These are phyloP conservation scores for Pseudogymnoascus sp. DNA, from an alignment of 2,329 filamentous ascomycete species.

Conservation along the genomic window DNA sequence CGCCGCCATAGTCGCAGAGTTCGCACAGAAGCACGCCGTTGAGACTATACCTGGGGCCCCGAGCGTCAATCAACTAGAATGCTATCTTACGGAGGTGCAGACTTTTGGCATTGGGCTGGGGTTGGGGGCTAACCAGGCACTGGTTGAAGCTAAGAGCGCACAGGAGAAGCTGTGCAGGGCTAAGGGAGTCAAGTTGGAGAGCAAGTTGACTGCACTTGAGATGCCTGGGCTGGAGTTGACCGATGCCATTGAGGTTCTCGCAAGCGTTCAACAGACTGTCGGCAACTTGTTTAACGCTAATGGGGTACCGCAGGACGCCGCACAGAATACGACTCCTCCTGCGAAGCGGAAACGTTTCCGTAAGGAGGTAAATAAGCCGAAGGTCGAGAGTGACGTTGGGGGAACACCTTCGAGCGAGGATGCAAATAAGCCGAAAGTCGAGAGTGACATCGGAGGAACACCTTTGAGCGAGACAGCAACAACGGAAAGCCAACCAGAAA, in stretches of 20 bases:
- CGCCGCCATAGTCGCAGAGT: not conserved
- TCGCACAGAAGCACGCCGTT: not conserved
- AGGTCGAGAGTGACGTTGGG: not conserved
- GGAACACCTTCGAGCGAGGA: not conserved
- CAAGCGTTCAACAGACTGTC: slow-evolving; percentile 1
- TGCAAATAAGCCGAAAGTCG: not conserved
- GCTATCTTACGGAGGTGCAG: not conserved
- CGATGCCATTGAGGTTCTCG: not conserved
- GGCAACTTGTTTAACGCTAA: not conserved
- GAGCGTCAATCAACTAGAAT: not conserved
- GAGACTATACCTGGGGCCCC: not conserved
- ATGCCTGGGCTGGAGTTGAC: not conserved
- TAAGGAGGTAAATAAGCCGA: not conserved
- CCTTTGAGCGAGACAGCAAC: not conserved
- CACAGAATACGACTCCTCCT: not conserved
- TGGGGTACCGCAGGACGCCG: not conserved
- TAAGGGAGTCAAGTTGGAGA: not conserved
- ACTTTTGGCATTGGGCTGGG: not conserved
- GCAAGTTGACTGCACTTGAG: not conserved
- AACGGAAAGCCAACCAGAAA: not conserved
- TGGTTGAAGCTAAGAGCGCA: not conserved
- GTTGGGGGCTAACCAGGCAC: not conserved
- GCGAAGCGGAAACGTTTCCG: not conserved
- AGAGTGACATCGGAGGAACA: not conserved
- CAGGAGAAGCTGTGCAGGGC: not conserved